phyloP scores from a whole-genome alignment of 495 filamentous ascomycete species.

The Penicillium paxilli region DNA sequence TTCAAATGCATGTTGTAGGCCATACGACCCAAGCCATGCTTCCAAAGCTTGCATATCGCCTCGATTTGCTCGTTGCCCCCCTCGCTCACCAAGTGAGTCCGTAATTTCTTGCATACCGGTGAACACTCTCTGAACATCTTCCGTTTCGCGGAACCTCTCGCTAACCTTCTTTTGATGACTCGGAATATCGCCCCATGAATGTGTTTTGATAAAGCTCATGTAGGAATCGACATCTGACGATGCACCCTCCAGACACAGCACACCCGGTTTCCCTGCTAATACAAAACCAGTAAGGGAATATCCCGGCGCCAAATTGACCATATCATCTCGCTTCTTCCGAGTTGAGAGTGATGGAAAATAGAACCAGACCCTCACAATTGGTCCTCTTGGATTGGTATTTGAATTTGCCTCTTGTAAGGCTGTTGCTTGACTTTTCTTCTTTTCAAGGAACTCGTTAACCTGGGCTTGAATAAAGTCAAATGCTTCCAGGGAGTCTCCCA shows the following conservation, averaged over 20 bases:
- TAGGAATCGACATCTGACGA: conserved; percentile 38
- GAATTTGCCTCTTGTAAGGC: background rate
- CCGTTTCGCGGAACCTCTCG: conserved; percentile 38
- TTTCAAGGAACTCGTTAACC: conserved; percentile 25
- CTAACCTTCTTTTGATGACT: conserved; percentile 46
- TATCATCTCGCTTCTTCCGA: conserved; percentile 36
- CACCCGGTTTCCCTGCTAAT: conserved; percentile 40
- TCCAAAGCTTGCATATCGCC: conserved; percentile 50
- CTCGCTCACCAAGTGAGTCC: conserved; percentile 36
- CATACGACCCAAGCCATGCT: conserved; percentile 31
- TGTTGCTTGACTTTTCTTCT: conserved; percentile 10
- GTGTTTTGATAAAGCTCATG: conserved; percentile 45
- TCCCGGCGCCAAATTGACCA: conserved; percentile 37
- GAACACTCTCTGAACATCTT: conserved; percentile 31
- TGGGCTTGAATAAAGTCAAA: conserved; percentile 35
- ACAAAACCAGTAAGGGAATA: conserved; percentile 41
- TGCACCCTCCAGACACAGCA: conserved; percentile 38
- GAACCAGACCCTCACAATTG: conserved; percentile 41
- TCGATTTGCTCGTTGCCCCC: conserved; percentile 41
- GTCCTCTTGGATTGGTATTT: background rate
- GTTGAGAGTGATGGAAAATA: conserved; percentile 44
- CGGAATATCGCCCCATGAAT: conserved; percentile 46
- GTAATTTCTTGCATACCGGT: conserved; percentile 42
- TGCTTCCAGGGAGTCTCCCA: conserved; percentile 32
- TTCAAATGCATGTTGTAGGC: conserved; percentile 38